Base-by-base conservation (phyloP, 2,329 filamentous ascomycete genomes). In the Nemania diffusa region DNA sequence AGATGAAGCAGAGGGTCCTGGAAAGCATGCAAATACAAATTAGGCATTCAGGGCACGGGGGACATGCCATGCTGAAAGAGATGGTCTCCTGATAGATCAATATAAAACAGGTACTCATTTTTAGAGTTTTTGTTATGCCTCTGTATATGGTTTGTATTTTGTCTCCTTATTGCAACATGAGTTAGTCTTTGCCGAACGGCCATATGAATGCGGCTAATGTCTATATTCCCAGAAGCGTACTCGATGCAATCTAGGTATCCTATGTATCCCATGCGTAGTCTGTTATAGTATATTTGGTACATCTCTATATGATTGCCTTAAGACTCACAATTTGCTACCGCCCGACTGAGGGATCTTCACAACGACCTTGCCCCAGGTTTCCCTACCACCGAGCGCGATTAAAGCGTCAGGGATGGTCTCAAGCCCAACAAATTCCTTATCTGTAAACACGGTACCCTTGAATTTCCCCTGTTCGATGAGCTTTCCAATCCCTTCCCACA, bases 331-430 rank as follows among this genome's bases (percentile, higher is more conserved):
- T 78, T 86, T 88, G 73, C 84, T 87, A 69, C 84, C 82, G 6
- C 83, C 85, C 51, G 88, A 84, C 73, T 94, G 92, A 1, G 91
- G 90, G 48, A 98, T 84, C 80, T 93, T 93, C 22, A 97, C 90
- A 1, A 97, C 93, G 0, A 98, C 95, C 85, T 98, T 98, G 0
- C 95, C 95, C 95, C 95, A 98, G 1, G 94, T 97, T 57, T 91
- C 92, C 67, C 95, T 85, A 0, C 88, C 88, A 1, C 93, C 94
- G 62, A 98, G 81, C 2, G 92, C 92, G 74, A 90, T 84, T 74
- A 98, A 79, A 0, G 94, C 94, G 68, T 87, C 87, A 0, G 91
- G 91, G 29, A 97, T 87, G 65, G 85, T 90, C 74, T 97, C 93
- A 62, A 98, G 80, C 0, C 95, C 95, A 15, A 92, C 88, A 80